phyloP scores from a whole-genome alignment of 306 rosid genomes.

The Dryas drummondii region DNA sequence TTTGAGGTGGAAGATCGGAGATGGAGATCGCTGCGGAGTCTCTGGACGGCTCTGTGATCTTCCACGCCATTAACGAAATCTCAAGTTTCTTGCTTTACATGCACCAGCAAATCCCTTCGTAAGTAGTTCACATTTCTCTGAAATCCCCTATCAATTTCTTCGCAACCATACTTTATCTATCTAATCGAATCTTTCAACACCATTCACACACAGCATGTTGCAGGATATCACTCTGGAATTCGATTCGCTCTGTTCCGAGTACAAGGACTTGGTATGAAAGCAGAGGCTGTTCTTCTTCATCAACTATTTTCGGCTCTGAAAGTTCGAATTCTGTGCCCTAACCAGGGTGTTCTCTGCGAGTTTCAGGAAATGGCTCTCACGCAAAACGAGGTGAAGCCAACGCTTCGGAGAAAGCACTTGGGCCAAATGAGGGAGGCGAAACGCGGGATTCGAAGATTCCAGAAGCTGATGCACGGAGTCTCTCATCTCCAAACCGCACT shows the following conservation, averaged over 20 bases:
- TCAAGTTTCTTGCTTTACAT: constrained; percentile 69
- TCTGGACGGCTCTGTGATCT: constrained; percentile 52
- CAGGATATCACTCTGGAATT: constrained; percentile 73
- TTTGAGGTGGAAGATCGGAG: constrained; percentile 24
- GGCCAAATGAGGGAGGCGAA: constrained; percentile 77
- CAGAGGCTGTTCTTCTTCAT: constrained; percentile 23
- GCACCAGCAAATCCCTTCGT: constrained; percentile 97
- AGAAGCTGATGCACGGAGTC: constrained; percentile 65
- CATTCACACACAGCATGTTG: constrained; percentile 50
- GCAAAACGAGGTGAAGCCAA: constrained; percentile 52
- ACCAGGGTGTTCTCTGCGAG: constrained; percentile 8
- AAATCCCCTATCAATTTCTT: not conserved
- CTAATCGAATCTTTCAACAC: not conserved
- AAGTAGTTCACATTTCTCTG: constrained; percentile 22
- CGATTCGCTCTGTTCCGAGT: constrained; percentile 49
- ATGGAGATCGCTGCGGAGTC: constrained; percentile 43
- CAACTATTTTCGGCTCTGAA: constrained; percentile 6
- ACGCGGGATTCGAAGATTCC: constrained; percentile 64
- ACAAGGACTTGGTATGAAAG: constrained; percentile 52
- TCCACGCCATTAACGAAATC: constrained; percentile 67
- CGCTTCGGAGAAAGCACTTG: constrained; percentile 53
- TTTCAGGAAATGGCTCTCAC: constrained; percentile 51
- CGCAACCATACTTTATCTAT: not conserved
- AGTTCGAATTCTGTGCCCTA: constrained; percentile 5
- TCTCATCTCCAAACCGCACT: constrained; percentile 56